Base-by-base conservation (phyloP, 2,329 filamentous ascomycete genomes). In the Penicillium glabrum region DNA sequence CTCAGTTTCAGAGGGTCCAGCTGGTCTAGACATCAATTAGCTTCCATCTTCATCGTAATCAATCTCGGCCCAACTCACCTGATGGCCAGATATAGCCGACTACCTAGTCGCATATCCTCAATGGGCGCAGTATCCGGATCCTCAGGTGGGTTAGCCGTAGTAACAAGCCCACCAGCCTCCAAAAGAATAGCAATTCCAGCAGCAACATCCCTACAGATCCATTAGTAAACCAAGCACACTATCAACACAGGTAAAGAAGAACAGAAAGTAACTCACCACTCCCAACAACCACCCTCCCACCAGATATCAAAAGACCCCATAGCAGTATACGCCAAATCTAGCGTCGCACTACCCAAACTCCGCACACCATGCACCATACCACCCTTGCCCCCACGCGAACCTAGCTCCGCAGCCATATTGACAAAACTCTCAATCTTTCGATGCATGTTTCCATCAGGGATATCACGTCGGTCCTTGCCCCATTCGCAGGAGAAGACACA, bases 241-340 rank as follows among this genome's bases (percentile, higher is more conserved):
- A 41, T 9, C 23, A 41, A 9, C 5, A n/a, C 10, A 14, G 13
- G 13, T n/a, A 11, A 16, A 5, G 1, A 4, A 31, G 26, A 53
- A 46, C 8, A 21, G 7, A 37, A 54, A 35, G 10, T 24, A 43
- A 71, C 80, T 62, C 65, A 87, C 86, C 89, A 92, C 73, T 91
- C 89, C 89, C 89, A 91, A 67, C 88, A 91, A 0, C 89, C 89
- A 3, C 88, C 89, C 69, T 92, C 89, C 89, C 89, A 92, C 89
- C 89, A 91, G 11, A 91, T 90, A 72, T 92, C 89, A 62, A 91
- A 87, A 0, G 85, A 80, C 0, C 89, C 89, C 82, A 89, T 89
- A 13, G 89, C 89, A 10, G 85, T 84, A 69, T 91, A 92, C 0
- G 88, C 89, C 48, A 92, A 73, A 71, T 91, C 89, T 53, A 92